Evolutionary conservation across 2,329 filamentous ascomycete species (phyloP).

Genomic region (Aspergillus phoenicis): DNA sequence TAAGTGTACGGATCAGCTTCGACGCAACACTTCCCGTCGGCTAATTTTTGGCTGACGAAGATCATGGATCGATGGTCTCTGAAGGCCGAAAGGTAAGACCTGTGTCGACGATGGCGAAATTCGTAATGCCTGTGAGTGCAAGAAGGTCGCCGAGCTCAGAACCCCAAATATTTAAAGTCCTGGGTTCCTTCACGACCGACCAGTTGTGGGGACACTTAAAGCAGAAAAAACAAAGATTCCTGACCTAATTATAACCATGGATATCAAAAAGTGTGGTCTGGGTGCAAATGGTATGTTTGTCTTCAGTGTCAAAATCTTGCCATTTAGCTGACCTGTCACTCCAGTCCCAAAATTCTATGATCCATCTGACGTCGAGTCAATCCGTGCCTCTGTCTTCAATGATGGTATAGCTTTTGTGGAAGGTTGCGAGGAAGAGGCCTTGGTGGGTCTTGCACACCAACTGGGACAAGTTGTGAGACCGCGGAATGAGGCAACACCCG

Average conservation of each 20-base stretch:
- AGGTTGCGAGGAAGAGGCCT: constrained; percentile 10
- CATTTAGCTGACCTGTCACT: background rate
- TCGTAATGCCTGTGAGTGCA: too few relatives aligned
- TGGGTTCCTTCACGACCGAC: too few relatives aligned
- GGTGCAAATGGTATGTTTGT: constrained; percentile 8
- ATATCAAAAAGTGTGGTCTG: constrained; percentile 5
- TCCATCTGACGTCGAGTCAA: constrained; percentile 6
- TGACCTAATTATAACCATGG: background rate
- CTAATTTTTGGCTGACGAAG: background rate
- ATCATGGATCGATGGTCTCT: too few relatives aligned
- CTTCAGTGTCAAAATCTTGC: background rate
- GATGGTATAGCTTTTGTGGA: constrained; percentile 17
- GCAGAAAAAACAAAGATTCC: background rate
- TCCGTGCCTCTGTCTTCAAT: constrained; percentile 11
- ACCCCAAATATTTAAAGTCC: too few relatives aligned
- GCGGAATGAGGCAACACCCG: constrained; percentile 12
- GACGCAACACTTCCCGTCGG: background rate
- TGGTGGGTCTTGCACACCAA: constrained; percentile 6
- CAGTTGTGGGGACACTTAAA: background rate
- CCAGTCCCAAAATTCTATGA: constrained; percentile 11
- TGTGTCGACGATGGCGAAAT: too few relatives aligned
- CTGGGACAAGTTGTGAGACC: constrained; percentile 15
- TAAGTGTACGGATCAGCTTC: background rate
- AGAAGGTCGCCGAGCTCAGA: too few relatives aligned
- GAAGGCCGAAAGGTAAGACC: too few relatives aligned